Evolutionary conservation across 352 stramenopile species (phyloP), one percentile per base, ranked within the genome.

Genomic region (Phytophthora ramorum): DNA sequence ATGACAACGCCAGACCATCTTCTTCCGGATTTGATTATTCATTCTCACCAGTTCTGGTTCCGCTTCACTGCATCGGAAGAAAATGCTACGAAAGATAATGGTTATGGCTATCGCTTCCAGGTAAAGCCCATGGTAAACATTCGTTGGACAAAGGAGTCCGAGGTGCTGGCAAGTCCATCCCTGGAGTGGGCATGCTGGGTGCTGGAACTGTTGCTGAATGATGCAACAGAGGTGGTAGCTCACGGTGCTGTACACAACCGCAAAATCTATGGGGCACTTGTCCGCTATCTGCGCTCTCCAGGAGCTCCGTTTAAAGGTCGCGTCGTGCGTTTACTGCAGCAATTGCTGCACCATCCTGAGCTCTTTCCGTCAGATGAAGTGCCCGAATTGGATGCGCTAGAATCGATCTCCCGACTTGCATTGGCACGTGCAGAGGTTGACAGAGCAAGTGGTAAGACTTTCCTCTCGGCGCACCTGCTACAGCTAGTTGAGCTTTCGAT

Each of bases 141-240:
- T 24, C 78, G 73, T 28, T 96, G 89, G 89, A 76, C 68, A 2
- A 95, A 92, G 50, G 89, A 96, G 43, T 73, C 71, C 2, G 87
- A 95, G 24, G 89, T 96, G 24, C 69, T 95, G 10, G 64, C 70
- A 24, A 85, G 82, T 28, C 85, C 89, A 24, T 96, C 85, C 1
- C 69, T 96, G 2, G 87, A 96, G 34, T 96, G 87, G 83, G 89
- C 89, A 3, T 96, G 89, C 58, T 96, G 89, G 89, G 56, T 95
- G 10, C 62, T 96, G 10, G 83, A 93, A 30, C 83, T 95, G 16
- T 56, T 96, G 44, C 65, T 96, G 3, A 93, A 91, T 49, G 79
- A 94, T 38, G 83, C 85, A 1, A 85, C 71, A 3, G 83, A 90
- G 49, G 43, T 96, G 2, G 75, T 94, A 7, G 57, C 72, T 0